phyloP scores from a whole-genome alignment of 495 filamentous ascomycete genomes.

The Tricharina praecox region DNA sequence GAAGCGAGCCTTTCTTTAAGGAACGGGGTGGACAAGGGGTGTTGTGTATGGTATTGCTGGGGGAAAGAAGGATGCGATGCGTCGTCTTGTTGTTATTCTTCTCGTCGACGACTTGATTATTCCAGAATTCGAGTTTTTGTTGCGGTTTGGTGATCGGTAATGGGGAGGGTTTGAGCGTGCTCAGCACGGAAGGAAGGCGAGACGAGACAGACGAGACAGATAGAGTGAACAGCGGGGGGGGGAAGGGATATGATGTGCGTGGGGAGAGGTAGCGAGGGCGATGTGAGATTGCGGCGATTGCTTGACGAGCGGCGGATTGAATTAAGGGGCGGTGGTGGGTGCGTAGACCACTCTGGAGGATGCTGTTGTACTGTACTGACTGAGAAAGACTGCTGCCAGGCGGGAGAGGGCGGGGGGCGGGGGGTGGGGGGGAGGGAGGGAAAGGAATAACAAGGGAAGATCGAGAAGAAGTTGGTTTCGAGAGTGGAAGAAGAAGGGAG shows the following conservation, averaged over 20 bases:
- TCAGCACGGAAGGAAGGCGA: slow-evolving; percentile 8
- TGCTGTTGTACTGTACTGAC: slow-evolving; percentile 2
- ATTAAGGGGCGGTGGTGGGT: not conserved
- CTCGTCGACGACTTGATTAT: slow-evolving; percentile 1
- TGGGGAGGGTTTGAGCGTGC: slow-evolving; percentile 2
- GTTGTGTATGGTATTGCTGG: not conserved
- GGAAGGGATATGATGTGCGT: too few relatives aligned
- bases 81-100: not conserved
- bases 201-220: slow-evolving; percentile 2
- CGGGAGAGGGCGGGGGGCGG: not conserved
- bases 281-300: not conserved
- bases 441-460: not conserved
- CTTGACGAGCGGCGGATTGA: not conserved
- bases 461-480: not conserved
- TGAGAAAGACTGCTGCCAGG: not conserved
- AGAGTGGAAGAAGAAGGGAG: not conserved
- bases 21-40: not conserved
- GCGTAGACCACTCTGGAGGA: slow-evolving; percentile 1
- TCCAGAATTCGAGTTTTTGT: not conserved
- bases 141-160: not conserved
- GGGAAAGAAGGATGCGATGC: too few relatives aligned
- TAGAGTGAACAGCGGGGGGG: not conserved
- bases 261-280: too few relatives aligned
- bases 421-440: not conserved
- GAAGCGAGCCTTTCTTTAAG: not conserved